Percentiles rank a stretch among this genome's conserved stretches.
Evolutionary conservation across 2,329 filamentous ascomycete species (phyloP).

Genomic region (Aspergillus felis): DNA sequence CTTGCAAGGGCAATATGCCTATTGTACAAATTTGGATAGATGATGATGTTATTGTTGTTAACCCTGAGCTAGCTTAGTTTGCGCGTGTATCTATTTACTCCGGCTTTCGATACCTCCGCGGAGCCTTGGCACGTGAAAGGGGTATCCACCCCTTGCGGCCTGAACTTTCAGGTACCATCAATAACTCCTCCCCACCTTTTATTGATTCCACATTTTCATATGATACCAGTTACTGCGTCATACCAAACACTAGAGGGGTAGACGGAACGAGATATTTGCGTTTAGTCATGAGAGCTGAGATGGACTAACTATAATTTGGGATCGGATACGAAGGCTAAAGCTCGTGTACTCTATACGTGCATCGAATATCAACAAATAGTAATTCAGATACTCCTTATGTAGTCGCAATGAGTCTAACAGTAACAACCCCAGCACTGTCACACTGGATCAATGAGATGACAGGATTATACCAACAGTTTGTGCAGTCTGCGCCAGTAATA

Average conservation of each 20-base stretch:
- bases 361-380: too few species aligned
- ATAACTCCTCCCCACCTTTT: background rate
- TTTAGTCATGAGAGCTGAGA: background rate
- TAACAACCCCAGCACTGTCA: background rate
- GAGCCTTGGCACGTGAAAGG: conserved; percentile 9
- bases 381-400: too few species aligned
- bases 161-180: background rate
- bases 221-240: background rate
- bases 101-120: background rate
- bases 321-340: too few species aligned
- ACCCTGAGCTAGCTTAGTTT: background rate
- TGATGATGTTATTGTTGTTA: background rate
- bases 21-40: background rate
- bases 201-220: background rate
- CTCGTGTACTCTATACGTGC: too few species aligned
- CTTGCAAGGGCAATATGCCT: background rate
- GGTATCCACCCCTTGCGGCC: background rate
- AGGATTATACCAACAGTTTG: background rate
- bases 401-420: background rate
- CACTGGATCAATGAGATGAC: background rate
- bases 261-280: background rate
- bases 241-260: background rate
- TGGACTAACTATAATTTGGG: too few species aligned
- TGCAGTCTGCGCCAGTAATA: background rate
- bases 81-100: background rate